Percentiles rank a stretch among this genome's conserved stretches.
Conservation (phyloP, 139 green algal genomes). For the Tetradesmus obliquus region DNA sequence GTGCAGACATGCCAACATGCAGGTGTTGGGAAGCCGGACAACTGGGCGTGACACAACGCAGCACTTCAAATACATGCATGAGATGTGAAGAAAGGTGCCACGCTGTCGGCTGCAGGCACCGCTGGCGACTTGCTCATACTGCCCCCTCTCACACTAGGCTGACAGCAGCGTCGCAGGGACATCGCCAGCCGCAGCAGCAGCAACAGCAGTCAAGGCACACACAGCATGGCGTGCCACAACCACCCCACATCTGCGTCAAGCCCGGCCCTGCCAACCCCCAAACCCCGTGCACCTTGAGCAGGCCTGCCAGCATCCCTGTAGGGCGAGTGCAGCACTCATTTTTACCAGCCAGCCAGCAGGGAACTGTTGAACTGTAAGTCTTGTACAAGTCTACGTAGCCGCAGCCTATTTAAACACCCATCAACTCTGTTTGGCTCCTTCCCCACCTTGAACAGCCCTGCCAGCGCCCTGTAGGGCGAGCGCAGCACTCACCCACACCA, state of each 20-base stretch:
- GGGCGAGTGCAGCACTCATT: conserved; percentile 71
- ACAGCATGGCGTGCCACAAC: too few species aligned
- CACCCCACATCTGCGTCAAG: too few species aligned
- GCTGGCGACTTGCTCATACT: too few species aligned
- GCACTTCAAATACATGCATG: too few species aligned
- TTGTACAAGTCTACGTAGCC: too few species aligned
- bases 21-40: not conserved
- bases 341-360: not conserved
- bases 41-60: too few species aligned
- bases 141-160: too few species aligned
- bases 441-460: conserved; percentile 69
- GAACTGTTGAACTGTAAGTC: too few species aligned
- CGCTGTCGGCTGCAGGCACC: too few species aligned
- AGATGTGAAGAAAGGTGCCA: too few species aligned
- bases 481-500: conserved; percentile 62
- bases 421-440: not conserved
- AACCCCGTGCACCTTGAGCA: conserved; percentile 56
- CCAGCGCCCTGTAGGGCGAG: conserved; percentile 72
- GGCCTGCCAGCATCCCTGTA: conserved; percentile 68
- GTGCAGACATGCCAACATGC: not conserved
- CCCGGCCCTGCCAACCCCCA: too few species aligned
- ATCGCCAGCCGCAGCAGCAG: not conserved
- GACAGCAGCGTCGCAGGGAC: not conserved
- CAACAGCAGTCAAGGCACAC: not conserved
- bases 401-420: too few species aligned